Evolutionary conservation across 2,329 filamentous ascomycete species (phyloP).

Genomic region (Fusarium kyushuense): DNA sequence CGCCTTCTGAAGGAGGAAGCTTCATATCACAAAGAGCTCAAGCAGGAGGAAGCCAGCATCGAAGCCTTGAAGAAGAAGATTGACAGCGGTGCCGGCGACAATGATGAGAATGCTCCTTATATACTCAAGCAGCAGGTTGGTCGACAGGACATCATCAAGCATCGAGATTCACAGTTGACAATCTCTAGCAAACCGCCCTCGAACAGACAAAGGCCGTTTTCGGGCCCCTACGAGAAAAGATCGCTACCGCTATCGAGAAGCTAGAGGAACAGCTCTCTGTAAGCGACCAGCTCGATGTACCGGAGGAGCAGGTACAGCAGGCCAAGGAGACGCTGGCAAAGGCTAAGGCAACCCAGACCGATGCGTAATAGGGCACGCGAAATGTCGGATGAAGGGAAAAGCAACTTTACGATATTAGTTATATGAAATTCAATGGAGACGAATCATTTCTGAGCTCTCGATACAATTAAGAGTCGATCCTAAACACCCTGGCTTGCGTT

Average conservation of each 20-base stretch:
- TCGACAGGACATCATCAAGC: conserved; percentile 38
- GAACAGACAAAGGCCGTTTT: conserved; percentile 90
- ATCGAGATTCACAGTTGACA: conserved; percentile 9
- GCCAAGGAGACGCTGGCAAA: conserved; percentile 66
- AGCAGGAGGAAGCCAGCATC: conserved; percentile 78
- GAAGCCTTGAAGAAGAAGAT: conserved; percentile 74
- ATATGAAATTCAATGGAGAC: conserved; percentile 11
- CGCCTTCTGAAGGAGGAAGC: conserved; percentile 92
- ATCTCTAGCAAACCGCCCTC: conserved; percentile 76
- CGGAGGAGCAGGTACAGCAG: conserved; percentile 64
- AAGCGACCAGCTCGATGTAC: conserved; percentile 61
- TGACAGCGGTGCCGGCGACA: conserved; percentile 60
- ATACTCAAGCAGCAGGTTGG: conserved; percentile 86
- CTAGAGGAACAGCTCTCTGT: conserved; percentile 82
- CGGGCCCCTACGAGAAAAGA: conserved; percentile 76
- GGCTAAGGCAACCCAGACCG: conserved; percentile 56
- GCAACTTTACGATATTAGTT: conserved; percentile 39
- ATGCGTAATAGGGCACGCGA: conserved; percentile 5
- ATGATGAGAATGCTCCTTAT: conserved; percentile 78
- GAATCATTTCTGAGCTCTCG: conserved; percentile 27
- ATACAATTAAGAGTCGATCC: conserved; percentile 36
- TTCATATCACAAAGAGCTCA: conserved; percentile 89
- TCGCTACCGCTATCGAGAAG: conserved; percentile 76
- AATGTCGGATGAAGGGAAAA: background rate
- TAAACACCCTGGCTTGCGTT: background rate